Evolutionary conservation across 2,329 filamentous ascomycete species (phyloP).

Genomic region (Trichoderma sp.): DNA sequence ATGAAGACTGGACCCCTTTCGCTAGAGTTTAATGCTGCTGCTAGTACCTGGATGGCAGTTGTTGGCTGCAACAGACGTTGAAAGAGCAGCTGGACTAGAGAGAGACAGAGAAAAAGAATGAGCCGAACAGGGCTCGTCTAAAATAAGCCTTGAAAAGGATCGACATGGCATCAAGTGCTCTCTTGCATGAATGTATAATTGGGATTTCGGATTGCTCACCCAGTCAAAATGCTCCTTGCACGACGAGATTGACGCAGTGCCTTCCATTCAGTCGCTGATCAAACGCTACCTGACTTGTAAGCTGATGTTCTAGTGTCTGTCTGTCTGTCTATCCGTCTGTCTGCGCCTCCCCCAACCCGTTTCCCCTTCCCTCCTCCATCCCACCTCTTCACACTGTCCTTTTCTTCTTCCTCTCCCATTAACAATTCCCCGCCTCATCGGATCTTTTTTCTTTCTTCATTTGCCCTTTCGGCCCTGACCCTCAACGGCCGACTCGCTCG

Average conservation of each 20-base stretch:
- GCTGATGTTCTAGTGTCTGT: background rate
- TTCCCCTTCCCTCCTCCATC: background rate
- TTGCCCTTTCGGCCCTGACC: background rate
- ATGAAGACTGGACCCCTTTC: background rate
- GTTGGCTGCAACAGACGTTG: background rate
- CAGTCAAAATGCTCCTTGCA: too few species aligned
- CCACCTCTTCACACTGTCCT: background rate
- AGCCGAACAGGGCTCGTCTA: background rate
- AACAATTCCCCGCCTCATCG: background rate
- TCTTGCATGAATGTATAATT: background rate
- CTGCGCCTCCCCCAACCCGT: background rate
- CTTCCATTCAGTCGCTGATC: background rate
- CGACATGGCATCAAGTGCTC: background rate
- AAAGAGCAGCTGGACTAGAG: background rate
- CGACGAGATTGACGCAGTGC: background rate
- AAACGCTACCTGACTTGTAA: background rate
- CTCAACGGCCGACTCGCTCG: background rate
- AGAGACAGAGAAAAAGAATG: background rate
- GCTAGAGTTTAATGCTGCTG: background rate
- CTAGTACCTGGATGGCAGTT: background rate
- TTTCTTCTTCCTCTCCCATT: background rate
- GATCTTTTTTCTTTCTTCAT: background rate
- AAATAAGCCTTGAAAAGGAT: conserved; percentile 1
- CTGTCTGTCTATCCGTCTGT: background rate
- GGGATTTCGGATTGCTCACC: background rate